phyloP scores from a whole-genome alignment of 1,284 basidiomycete genomes.

The Takashimella tepidaria region DNA sequence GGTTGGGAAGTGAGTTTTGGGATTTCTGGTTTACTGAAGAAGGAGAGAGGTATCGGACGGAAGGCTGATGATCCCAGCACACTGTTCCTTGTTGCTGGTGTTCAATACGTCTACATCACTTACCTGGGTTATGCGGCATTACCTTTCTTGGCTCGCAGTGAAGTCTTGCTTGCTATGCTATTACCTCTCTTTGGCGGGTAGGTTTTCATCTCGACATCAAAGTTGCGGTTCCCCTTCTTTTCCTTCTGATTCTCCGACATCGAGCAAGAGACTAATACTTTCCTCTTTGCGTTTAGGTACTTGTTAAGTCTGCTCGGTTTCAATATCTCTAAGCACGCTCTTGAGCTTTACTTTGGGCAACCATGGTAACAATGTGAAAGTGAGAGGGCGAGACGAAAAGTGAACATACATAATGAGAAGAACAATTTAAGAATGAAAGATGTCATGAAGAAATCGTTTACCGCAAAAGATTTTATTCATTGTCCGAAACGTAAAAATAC shows the following conservation, averaged over 20 bases:
- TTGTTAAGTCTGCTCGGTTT: conserved; percentile 81
- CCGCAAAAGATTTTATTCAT: no score
- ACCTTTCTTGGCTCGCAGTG: conserved; percentile 83
- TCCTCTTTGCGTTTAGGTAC: no score
- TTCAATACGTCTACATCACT: conserved; percentile 82
- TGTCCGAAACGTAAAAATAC: no score
- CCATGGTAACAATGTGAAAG: conserved; percentile 22
- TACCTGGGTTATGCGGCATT: conserved; percentile 82
- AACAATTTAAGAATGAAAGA: no score
- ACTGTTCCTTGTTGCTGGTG: conserved; percentile 76
- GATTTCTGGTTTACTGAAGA: no score
- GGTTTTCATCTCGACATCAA: conserved; percentile 9
- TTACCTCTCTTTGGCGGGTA: conserved; percentile 69
- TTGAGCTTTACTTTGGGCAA: conserved; percentile 68
- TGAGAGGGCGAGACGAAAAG: no score
- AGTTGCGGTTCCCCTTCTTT: not conserved
- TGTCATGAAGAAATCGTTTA: no score
- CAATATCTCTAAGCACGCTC: conserved; percentile 73
- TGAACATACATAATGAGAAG: no score
- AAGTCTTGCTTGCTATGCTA: conserved; percentile 77
- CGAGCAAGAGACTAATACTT: not conserved
- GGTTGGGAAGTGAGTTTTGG: conserved; percentile 65
- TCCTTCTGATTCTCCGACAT: not conserved
- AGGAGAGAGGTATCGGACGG: not conserved
- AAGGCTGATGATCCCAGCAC: conserved; percentile 48